A percentile compares a stretch with the other conserved stretches of the same genome.
phyloP scores from a whole-genome alignment of 1,139 yeast species.

The Protomyces pachydermus region DNA sequence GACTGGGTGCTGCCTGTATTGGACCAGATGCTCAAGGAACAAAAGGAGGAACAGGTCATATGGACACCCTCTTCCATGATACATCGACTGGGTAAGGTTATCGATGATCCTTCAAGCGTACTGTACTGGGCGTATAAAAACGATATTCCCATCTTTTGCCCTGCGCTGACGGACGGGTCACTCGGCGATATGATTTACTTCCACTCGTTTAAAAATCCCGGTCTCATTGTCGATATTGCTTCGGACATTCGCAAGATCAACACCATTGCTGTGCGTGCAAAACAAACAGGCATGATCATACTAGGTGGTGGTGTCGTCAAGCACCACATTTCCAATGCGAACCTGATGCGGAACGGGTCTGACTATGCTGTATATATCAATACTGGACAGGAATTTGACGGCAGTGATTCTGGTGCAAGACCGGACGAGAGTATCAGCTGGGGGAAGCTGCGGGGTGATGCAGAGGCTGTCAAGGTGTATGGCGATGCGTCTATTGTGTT shows the following conservation, averaged over 20 bases:
- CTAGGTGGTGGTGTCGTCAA: constrained; percentile 95
- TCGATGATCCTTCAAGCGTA: constrained; percentile 88
- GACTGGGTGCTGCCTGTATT: constrained; percentile 97
- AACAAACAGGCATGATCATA: constrained; percentile 89
- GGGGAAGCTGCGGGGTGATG: constrained; percentile 97
- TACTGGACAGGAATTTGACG: constrained; percentile 98
- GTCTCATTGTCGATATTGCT: constrained; percentile 83
- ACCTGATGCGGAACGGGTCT: constrained; percentile 98
- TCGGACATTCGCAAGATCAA: constrained; percentile 87
- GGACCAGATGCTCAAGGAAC: constrained; percentile 83
- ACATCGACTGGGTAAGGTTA: constrained; percentile 90
- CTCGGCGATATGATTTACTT: constrained; percentile 98
- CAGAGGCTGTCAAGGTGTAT: constrained; percentile 81
- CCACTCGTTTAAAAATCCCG: constrained; percentile 96
- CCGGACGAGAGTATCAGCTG: constrained; percentile 98
- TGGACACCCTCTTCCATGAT: constrained; percentile 95
- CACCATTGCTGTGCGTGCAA: constrained; percentile 93
- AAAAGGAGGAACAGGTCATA: constrained; percentile 61
- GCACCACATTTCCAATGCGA: constrained; percentile 96
- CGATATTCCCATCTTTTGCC: constrained; percentile 92
- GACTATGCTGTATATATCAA: constrained; percentile 95
- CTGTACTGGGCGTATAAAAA: constrained; percentile 97
- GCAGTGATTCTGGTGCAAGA: constrained; percentile 98
- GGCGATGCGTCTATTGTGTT: constrained; percentile 95
- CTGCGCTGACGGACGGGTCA: constrained; percentile 95